Evolutionary conservation across 1,139 yeast genomes (phyloP), one percentile per base, ranked within the genome.

Genomic region (Pichia sp.): DNA sequence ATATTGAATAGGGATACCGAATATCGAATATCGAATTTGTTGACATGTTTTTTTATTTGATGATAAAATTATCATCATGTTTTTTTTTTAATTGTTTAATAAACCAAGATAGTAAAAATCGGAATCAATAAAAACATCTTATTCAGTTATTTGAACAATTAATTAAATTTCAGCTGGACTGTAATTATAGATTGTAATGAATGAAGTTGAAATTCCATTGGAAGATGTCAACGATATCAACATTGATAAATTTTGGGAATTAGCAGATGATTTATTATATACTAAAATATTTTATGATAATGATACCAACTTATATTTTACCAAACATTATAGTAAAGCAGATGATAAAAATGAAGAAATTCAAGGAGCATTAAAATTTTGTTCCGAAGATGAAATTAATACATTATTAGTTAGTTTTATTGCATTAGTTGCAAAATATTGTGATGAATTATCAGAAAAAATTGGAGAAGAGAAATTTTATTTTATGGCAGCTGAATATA

Each of bases 331-430:
- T 46, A 32, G n/a, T n/a, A n/a, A n/a, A n/a, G n/a, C n/a, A n/a
- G n/a, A n/a, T n/a, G n/a, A n/a, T n/a, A n/a, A n/a, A n/a, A n/a
- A 35, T n/a, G 43, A 43, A n/a, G 36, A 25, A 22, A 22, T 22
- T 5, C 10, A 2, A 11, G 22, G 16, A 8, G 23, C 10, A 32
- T 10, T 23, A 11, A 25, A 10, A 4, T 23, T 22, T 11, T 32
- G 35, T 6, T 23, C 61, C 1, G 60, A 57, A 37, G 59, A 56
- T 20, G 63, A 60, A 35, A 58, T 61, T 25, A 63, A 63, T 35
- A 56, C 59, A 6, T 38, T 60, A 16, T 49, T 63, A 43, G 66
- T 63, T 4, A 54, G 60, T 32, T 62, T 53, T 35, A 37, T 63
- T 26, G 55, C 65, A 2, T 47, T 62, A 10, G 55, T 58, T 10